phyloP scores from a whole-genome alignment of 78 protist genomes.

The Cavenderia fasciculata region DNA sequence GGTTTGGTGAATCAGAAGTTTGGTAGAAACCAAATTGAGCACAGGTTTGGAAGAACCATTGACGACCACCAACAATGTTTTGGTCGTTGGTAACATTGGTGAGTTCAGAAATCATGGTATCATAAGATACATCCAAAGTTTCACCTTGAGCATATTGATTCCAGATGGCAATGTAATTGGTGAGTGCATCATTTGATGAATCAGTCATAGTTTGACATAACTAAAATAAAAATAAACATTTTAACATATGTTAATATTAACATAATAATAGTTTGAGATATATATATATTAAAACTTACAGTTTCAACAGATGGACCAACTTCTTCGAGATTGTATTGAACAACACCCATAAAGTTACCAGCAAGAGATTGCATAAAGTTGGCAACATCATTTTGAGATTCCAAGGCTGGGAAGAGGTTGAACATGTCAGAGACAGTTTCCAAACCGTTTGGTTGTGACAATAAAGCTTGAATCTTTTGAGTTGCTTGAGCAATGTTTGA shows the following conservation, averaged over 20 bases:
- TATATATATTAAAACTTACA: neutral
- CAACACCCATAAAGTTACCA: conserved; percentile 67
- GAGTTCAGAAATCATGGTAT: conserved; percentile 4
- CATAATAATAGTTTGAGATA: neutral
- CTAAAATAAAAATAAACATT: neutral
- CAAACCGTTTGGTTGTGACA: conserved; percentile 16
- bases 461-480: conserved; percentile 28
- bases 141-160: conserved; percentile 22
- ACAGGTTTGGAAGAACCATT: conserved; percentile 84
- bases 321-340: conserved; percentile 68
- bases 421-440: conserved; percentile 24
- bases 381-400: conserved; percentile 43
- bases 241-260: neutral
- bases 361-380: conserved; percentile 64
- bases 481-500: conserved; percentile 55
- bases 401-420: conserved; percentile 39
- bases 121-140: conserved; percentile 40
- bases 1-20: conserved; percentile 62
- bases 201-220: conserved; percentile 38
- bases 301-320: conserved; percentile 6
- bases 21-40: conserved; percentile 85
- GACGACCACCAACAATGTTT: conserved; percentile 52
- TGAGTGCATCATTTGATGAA: conserved; percentile 13
- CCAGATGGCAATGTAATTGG: conserved; percentile 55
- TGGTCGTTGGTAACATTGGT: conserved; percentile 16